Evolutionary conservation across 768 basidiomycete genomes (phyloP), one percentile per base, ranked within the genome.

Genomic region (Lenzites betulinus): DNA sequence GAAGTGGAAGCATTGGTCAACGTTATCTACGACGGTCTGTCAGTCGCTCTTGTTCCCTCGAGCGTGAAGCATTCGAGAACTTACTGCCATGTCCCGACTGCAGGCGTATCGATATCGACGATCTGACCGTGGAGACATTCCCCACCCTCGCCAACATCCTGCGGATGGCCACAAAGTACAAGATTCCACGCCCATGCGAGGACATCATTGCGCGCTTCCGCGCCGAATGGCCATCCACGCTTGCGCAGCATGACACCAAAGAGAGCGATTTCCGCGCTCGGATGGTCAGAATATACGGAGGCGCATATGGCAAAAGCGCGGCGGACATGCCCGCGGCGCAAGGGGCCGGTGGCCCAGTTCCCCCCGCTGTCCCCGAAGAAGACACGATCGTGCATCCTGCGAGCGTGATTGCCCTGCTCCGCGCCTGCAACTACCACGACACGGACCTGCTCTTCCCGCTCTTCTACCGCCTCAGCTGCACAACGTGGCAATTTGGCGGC

Each of bases 161-260:
- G 22, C 67, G 68, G 35, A 66, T 74, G 54, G 68, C 71, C 16
- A 70, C 67, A 46, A 74, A 73, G 58, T 75, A 75, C 61, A 63
- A 70, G 41, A 66, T 75, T 54, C 69, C 71, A 23, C 54, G 67
- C 3, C 63, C 74, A 13, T 67, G 70, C 39, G 54, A 67, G 1
- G 69, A 72, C 23, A 69, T 76, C 49, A 43, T 73, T 52, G 51
- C 70, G 16, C 66, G 69, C 50, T 56, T 75, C 28, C 64, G 69
- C 30, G 67, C 67, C 18, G 73, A 75, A 54, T 76, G 75, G 75
- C 74, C 74, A 1, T 52, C 59, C 18, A 64, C 64, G 1, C 67
- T 71, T 25, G 59, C 54, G 7, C 51, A 67, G 41, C 67, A 68
- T 63, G 69, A 72, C 62, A 58, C 64, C 18, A 65, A 64, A 26